Evolutionary conservation across 225 moss, liverwort and hornwort species (phyloP), one percentile per base, ranked within the genome.

Genomic region (Physcomitrium patens): DNA sequence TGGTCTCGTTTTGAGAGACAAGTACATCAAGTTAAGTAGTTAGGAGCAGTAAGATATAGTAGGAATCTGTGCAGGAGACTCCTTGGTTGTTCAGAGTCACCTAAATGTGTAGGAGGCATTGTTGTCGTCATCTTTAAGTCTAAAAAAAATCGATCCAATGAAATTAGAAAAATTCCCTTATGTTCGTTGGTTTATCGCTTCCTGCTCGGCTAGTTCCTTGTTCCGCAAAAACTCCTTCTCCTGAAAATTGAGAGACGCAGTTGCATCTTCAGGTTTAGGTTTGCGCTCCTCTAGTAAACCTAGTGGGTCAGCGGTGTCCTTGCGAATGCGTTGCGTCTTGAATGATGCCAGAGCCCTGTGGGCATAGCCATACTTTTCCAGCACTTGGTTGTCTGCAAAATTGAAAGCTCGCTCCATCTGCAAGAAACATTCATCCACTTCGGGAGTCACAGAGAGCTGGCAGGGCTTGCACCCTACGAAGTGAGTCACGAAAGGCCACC

Each of bases 271-370:
- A 4, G 7, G 2, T 37, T 37, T 37, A 4, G 51, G 13, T 59
- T 18, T 8, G 14, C 47, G 26, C 9, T 73, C 61, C 45, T 26
- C 12, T 43, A 61, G 73, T 1, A 73, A 26, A 18, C 28, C 61
- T 51, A 73, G 63, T 10, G 73, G 73, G 37, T 73, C 61, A 2
- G 61, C 44, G 24, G 73, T 52, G 19, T 49, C 67, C 31, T 60
- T 69, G 15, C 74, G 63, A 10, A 75, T 73, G 46, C 71, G 69
- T 63, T 80, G 80, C 8, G 84, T 52, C 20, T 72, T 68, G 48
- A 62, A 73, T 14, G 68, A 63, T n/a, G 75, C 81, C 10, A 88
- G 72, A 42, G 68, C 60, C 48, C 74, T 79, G 61, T 82, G 80
- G 70, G 31, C 31, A 37, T 37, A 37, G 31, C 31, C 31, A 37